These are phyloP conservation scores for Eragrostis curvula DNA, from an alignment of 176 grass and related monocot species.

Conservation along the genomic window DNA sequence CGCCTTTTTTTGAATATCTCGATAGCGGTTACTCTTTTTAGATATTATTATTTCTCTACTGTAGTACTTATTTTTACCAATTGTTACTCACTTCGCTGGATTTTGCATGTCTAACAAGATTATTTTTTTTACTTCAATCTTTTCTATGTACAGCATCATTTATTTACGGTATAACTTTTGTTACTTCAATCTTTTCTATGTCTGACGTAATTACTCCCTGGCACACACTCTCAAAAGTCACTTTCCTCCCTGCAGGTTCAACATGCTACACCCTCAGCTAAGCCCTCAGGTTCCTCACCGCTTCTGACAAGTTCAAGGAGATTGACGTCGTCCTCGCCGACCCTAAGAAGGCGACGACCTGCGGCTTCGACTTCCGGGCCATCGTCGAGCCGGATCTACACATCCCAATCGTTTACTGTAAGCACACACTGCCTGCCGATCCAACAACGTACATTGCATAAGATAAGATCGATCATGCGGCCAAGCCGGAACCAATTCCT, in stretches of 20 bases:
- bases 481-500: neutral
- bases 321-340: no score
- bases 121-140: neutral
- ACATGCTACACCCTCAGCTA: neutral
- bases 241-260: neutral
- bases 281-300: neutral
- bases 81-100: neutral
- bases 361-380: no score
- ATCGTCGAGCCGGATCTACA: no score
- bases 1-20: neutral
- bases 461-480: neutral
- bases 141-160: neutral
- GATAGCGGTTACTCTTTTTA: neutral
- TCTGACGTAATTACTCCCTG: neutral
- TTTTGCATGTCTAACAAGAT: neutral
- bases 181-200: neutral
- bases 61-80: no score
- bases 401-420: no score
- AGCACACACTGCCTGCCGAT: no score
- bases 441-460: neutral
- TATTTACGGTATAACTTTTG: no score
- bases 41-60: no score
- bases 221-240: neutral
- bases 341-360: no score
- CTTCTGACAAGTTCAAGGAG: neutral